Conservation (phyloP, 179 eudicot genomes). For the Vitellaria paradoxa region DNA sequence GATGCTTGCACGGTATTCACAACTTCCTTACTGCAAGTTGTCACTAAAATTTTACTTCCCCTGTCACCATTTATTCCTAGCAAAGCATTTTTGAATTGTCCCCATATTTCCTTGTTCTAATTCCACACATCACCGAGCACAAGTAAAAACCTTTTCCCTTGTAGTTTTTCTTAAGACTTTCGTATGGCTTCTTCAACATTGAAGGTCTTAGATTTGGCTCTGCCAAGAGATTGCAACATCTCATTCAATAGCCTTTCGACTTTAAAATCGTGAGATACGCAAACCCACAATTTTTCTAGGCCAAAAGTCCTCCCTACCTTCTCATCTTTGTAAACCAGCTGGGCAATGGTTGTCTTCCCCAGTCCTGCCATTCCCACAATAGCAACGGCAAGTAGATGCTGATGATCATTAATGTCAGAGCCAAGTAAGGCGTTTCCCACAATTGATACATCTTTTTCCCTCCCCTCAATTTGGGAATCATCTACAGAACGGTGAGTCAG, state of each 20-base stretch:
- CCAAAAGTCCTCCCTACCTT: neutral
- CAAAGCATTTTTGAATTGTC: neutral
- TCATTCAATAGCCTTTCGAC: no score
- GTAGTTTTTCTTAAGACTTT: no score
- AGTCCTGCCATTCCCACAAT: slow-evolving; percentile 8
- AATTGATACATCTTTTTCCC: neutral
- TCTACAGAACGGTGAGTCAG: neutral
- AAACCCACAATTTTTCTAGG: neutral
- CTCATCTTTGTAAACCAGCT: no score
- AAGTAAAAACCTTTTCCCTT: no score
- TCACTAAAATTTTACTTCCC: neutral
- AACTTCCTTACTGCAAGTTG: neutral
- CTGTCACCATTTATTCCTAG: neutral
- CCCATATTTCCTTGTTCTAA: neutral
- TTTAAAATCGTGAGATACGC: neutral
- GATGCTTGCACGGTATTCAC: neutral
- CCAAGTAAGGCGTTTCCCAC: neutral
- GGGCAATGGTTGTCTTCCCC: neutral
- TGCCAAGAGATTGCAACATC: no score
- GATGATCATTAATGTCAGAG: neutral
- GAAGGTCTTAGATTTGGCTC: no score
- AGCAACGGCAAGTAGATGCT: neutral
- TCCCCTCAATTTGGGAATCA: neutral
- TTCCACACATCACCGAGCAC: no score
- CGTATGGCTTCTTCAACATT: no score